These are phyloP conservation scores for Chalaropsis ovoidea DNA, from an alignment of 2,329 filamentous ascomycete genomes.

Conservation along the genomic window DNA sequence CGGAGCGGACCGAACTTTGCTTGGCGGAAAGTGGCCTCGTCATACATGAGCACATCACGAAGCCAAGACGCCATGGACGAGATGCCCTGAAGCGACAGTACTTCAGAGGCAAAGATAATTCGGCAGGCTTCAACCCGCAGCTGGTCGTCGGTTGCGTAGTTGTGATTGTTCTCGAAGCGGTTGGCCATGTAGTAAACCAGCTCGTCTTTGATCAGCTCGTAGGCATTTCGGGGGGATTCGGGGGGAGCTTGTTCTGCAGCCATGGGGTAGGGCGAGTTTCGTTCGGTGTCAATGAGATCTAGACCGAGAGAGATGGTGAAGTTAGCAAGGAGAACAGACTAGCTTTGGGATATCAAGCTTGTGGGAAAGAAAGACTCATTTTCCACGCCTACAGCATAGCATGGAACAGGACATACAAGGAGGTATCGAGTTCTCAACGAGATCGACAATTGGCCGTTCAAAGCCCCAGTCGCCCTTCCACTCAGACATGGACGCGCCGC, in stretches of 20 bases:
- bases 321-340: constrained; percentile 4
- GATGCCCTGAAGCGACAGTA: constrained; percentile 35
- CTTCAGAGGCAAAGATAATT: constrained; percentile 47
- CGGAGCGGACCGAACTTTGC: constrained; percentile 43
- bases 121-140: constrained; percentile 50
- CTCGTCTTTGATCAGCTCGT: constrained; percentile 51
- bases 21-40: constrained; percentile 35
- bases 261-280: constrained; percentile 47
- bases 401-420: constrained; percentile 45
- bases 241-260: constrained; percentile 38
- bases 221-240: constrained; percentile 46
- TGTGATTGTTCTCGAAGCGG: constrained; percentile 36
- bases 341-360: constrained; percentile 27
- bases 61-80: constrained; percentile 43
- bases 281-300: constrained; percentile 56
- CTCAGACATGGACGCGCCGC: constrained; percentile 55
- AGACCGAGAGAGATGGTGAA: constrained; percentile 25
- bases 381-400: not conserved
- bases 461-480: constrained; percentile 65
- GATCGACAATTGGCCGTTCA: constrained; percentile 48
- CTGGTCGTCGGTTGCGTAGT: constrained; percentile 41
- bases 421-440: constrained; percentile 57
- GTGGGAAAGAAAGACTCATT: constrained; percentile 37
- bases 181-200: constrained; percentile 44
- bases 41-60: constrained; percentile 47